A percentile compares a stretch with the other conserved stretches of the same genome.
Evolutionary conservation across 768 basidiomycete genomes (phyloP).

Genomic region (Neoboletus brunneissimus): DNA sequence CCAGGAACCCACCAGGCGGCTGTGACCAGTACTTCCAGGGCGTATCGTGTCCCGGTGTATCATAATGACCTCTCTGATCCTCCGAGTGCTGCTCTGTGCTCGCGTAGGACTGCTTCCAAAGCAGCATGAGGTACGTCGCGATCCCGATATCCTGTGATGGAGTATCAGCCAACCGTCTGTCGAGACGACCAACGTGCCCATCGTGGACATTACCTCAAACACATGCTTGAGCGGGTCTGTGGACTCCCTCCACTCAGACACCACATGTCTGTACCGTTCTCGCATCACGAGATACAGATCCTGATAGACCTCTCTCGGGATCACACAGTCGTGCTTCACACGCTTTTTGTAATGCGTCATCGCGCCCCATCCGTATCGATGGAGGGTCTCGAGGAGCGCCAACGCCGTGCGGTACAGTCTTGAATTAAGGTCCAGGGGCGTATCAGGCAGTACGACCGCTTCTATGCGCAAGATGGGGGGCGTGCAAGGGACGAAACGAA

Average conservation of each 20-base stretch:
- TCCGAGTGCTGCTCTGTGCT: background rate
- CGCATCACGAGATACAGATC: constrained; percentile 88
- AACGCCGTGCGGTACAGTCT: constrained; percentile 80
- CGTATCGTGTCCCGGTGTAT: constrained; percentile 2
- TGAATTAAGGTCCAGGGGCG: constrained; percentile 50
- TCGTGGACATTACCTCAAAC: constrained; percentile 58
- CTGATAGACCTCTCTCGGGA: constrained; percentile 77
- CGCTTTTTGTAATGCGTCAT: constrained; percentile 84
- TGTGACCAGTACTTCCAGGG: constrained; percentile 76
- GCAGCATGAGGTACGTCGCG: constrained; percentile 85
- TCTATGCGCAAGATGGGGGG: constrained; percentile 24
- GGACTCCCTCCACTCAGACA: constrained; percentile 72
- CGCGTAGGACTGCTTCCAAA: constrained; percentile 79
- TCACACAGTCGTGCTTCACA: constrained; percentile 75
- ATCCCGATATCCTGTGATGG: constrained; percentile 82
- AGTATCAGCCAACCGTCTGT: background rate
- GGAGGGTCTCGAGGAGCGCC: constrained; percentile 75
- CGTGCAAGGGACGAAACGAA: constrained; percentile 55
- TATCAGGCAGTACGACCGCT: constrained; percentile 38
- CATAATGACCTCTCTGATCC: background rate
- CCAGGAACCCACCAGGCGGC: constrained; percentile 82
- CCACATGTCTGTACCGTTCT: constrained; percentile 75
- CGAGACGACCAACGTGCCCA: background rate
- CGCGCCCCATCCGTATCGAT: constrained; percentile 87
- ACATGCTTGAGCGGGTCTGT: constrained; percentile 91